These are phyloP conservation scores for Calocera viscosa DNA, from an alignment of 768 basidiomycete genomes.

Conservation along the genomic window DNA sequence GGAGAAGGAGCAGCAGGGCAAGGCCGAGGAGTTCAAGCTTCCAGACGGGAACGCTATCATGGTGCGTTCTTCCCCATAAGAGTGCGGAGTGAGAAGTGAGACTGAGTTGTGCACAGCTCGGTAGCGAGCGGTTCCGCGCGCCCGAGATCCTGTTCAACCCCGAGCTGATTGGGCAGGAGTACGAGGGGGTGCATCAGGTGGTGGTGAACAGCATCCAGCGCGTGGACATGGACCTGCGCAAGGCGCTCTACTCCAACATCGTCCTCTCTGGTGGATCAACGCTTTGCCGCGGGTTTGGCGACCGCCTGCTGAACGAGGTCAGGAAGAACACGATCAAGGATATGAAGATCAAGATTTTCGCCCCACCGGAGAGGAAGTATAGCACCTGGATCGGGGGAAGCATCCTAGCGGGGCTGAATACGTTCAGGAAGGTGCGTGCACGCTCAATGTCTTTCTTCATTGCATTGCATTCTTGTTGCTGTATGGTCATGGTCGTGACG, in stretches of 20 bases:
- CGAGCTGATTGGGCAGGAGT: conserved; percentile 89
- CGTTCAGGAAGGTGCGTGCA: conserved; percentile 80
- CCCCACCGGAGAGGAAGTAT: conserved; percentile 98
- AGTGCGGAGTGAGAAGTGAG: neutral
- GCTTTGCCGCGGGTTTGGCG: conserved; percentile 89
- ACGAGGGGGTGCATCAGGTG: conserved; percentile 94
- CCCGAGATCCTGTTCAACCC: conserved; percentile 98
- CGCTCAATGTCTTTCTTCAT: too few relatives aligned
- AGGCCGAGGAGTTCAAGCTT: conserved; percentile 76
- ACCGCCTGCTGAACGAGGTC: conserved; percentile 89
- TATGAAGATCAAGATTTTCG: conserved; percentile 97
- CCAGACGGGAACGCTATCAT: conserved; percentile 92
- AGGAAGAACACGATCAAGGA: conserved; percentile 93
- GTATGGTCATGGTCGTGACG: too few relatives aligned
- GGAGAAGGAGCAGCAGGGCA: conserved; percentile 37
- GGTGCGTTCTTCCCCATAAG: conserved; percentile 34
- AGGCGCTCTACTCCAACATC: conserved; percentile 90
- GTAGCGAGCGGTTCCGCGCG: conserved; percentile 87
- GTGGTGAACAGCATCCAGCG: conserved; percentile 96
- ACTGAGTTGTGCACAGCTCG: conserved; percentile 45
- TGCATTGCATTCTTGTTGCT: too few relatives aligned
- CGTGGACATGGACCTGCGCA: conserved; percentile 90
- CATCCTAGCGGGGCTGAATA: conserved; percentile 86
- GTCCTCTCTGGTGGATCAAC: conserved; percentile 95
- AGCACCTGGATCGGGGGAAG: conserved; percentile 96